These are phyloP conservation scores for Begonia fuchsioides DNA, from an alignment of 306 rosid species.

Conservation along the genomic window DNA sequence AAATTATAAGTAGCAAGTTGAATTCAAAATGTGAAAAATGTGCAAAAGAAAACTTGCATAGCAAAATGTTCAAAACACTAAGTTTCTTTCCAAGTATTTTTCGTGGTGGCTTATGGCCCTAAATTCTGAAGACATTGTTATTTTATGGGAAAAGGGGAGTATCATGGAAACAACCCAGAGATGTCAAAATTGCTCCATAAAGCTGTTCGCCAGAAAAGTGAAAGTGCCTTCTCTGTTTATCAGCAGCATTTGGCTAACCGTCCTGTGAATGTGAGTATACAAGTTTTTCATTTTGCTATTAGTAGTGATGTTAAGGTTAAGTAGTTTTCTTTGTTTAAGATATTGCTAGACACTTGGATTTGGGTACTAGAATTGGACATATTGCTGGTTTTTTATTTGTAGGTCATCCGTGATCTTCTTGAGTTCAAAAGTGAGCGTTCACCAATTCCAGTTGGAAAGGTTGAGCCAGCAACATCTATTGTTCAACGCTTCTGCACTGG, in stretches of 20 bases:
- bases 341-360: neutral
- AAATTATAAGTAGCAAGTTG: no score
- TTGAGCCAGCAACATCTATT: slow-evolving; percentile 84
- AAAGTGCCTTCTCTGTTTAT: slow-evolving; percentile 81
- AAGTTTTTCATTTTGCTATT: slow-evolving; percentile 5
- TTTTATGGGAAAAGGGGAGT: slow-evolving; percentile 52
- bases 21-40: no score
- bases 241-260: slow-evolving; percentile 99
- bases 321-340: no score
- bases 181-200: slow-evolving; percentile 99
- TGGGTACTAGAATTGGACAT: no score
- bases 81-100: neutral
- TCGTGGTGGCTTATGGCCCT: neutral
- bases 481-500: slow-evolving; percentile 97
- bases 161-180: slow-evolving; percentile 98
- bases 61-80: neutral
- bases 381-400: slow-evolving; percentile 3
- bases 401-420: slow-evolving; percentile 97
- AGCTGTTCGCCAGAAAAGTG: slow-evolving; percentile 98
- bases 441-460: slow-evolving; percentile 92
- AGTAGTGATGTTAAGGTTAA: no score
- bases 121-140: slow-evolving; percentile 6
- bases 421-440: slow-evolving; percentile 82
- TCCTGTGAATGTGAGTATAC: slow-evolving; percentile 72
- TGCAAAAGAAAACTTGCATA: no score